Evolutionary conservation across 2,329 filamentous ascomycete genomes (phyloP), one percentile per base, ranked within the genome.

Genomic region (Hypoxylon sp.): DNA sequence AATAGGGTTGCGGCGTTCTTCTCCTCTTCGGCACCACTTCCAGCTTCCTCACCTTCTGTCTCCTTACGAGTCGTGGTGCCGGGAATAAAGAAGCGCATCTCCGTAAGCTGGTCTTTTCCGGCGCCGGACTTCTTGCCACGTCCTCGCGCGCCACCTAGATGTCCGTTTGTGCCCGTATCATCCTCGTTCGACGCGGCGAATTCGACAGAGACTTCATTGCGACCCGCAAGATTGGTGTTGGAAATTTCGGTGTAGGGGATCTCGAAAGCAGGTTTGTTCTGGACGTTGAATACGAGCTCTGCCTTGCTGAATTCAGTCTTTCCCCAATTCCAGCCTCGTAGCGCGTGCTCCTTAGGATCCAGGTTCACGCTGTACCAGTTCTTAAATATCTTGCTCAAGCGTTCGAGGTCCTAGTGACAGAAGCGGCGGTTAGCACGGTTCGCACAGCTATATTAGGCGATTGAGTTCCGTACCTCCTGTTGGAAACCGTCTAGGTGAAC

Each of bases 321-420:
- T 76, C 96, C 96, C 97, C 96, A 99, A 80, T 99, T 99, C 96
- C 96, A 99, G 62, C 96, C 96, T 74, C 96, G 90, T 65, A 99
- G 85, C 24, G 96, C 94, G 80, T 98, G 96, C 81, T 99, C 96
- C 80, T 93, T 93, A 80, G 89, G 93, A 79, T 98, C 94, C 65
- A 99, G 87, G 75, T 91, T 94, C 76, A 96, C 92, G 82, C 93
- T 96, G 82, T 98, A 99, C 93, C 95, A 98, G 77, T 95, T 93
- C 84, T 98, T 98, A 87, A 99, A 98, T 73, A 96, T 89, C 80
- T 97, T 98, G 82, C 85, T 88, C 13, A 98, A 84, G 61, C 96
- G 93, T 73, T 99, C 96, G 74, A 93, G 93, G 80, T 99, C 95
- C 80, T 73, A n/a, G 27, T 2, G 29, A 56, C 31, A 42, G 35